Evolutionary conservation across 2,329 filamentous ascomycete genomes (phyloP).

Genomic region (Trichophyton verrucosum): DNA sequence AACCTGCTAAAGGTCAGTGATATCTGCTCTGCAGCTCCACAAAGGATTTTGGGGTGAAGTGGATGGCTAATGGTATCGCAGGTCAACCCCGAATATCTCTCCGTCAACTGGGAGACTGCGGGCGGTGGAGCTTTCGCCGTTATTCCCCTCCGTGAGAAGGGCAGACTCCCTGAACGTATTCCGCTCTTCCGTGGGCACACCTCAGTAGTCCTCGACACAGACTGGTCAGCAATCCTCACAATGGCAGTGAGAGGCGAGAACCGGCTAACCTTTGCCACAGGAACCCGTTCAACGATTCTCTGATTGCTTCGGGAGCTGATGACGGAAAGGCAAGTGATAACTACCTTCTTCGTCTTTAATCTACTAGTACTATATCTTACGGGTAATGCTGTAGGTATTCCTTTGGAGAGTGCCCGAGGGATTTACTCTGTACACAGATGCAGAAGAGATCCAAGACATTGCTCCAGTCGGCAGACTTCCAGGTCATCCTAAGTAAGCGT

Average conservation of each 20-base stretch:
- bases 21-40: constrained; percentile 13
- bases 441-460: constrained; percentile 72
- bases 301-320: constrained; percentile 89
- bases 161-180: constrained; percentile 82
- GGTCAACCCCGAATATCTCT: constrained; percentile 91
- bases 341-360: not conserved
- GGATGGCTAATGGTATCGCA: constrained; percentile 27
- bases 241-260: not conserved
- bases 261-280: constrained; percentile 33
- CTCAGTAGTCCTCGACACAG: constrained; percentile 87
- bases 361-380: constrained; percentile 54
- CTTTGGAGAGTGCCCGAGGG: constrained; percentile 86
- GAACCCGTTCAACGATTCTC: constrained; percentile 89
- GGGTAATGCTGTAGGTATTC: constrained; percentile 46
- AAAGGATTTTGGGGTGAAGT: not conserved
- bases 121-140: constrained; percentile 96
- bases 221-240: constrained; percentile 55
- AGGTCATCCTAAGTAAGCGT: constrained; percentile 67
- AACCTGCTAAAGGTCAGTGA: constrained; percentile 82
- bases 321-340: constrained; percentile 60
- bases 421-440: constrained; percentile 74
- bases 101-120: constrained; percentile 96
- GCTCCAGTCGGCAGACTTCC: constrained; percentile 66
- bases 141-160: constrained; percentile 77
- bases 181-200: constrained; percentile 95